A percentile compares a stretch with the other conserved stretches of the same genome.
phyloP scores from a whole-genome alignment of 805 yeast genomes.

The Candida rishiriensis region DNA sequence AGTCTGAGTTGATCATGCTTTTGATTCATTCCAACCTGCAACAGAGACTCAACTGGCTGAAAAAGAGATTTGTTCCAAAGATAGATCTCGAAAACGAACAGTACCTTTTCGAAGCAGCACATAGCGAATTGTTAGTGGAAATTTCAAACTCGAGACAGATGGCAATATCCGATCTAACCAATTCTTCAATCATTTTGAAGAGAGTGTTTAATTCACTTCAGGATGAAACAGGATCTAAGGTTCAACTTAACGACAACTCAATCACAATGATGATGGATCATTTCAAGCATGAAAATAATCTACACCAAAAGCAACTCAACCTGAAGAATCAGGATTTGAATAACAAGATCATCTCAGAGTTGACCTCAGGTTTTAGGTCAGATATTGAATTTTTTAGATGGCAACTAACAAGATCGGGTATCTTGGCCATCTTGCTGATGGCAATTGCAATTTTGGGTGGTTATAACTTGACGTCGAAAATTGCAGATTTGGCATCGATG shows the following conservation, averaged over 20 bases:
- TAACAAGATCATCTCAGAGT: conserved; percentile 77
- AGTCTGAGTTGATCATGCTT: conserved; percentile 55
- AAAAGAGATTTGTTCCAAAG: conserved; percentile 43
- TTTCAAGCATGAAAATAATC: conserved; percentile 78
- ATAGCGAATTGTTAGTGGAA: conserved; percentile 78
- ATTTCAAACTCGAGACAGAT: conserved; percentile 66
- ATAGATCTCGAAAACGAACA: conserved; percentile 83
- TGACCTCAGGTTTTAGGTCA: conserved; percentile 76
- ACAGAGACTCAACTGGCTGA: conserved; percentile 41
- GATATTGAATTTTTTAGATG: conserved; percentile 88
- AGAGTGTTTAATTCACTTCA: conserved; percentile 67
- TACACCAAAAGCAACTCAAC: conserved; percentile 63
- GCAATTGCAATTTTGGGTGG: conserved; percentile 61
- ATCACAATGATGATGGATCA: conserved; percentile 76
- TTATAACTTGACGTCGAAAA: conserved; percentile 35
- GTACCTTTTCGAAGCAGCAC: conserved; percentile 88
- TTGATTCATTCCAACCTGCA: conserved; percentile 33
- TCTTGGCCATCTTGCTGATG: conserved; percentile 65
- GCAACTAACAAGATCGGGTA: conserved; percentile 88
- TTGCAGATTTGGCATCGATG: conserved; percentile 14
- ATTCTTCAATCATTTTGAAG: conserved; percentile 63
- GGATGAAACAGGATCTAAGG: conserved; percentile 64
- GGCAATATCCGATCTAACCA: conserved; percentile 62
- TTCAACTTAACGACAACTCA: conserved; percentile 63
- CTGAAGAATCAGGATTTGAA: conserved; percentile 75